Evolutionary conservation across 805 yeast species (phyloP).

Genomic region (Candida awuae): DNA sequence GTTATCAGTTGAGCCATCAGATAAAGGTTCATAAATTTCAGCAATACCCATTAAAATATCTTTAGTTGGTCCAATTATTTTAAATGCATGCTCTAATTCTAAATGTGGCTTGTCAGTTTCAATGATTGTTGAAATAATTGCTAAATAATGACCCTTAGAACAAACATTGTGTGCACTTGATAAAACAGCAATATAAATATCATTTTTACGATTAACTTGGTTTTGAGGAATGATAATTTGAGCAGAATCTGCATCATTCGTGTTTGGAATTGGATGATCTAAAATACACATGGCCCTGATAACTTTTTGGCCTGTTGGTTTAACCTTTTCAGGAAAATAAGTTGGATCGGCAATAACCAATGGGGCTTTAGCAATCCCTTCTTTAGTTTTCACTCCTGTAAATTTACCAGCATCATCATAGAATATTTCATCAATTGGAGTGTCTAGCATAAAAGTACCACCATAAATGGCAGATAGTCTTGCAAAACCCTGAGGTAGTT

Average conservation of each 20-base stretch:
- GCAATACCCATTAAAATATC: conserved; percentile 93
- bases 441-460: conserved; percentile 96
- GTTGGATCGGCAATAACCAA: conserved; percentile 96
- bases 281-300: conserved; percentile 83
- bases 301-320: conserved; percentile 63
- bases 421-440: conserved; percentile 84
- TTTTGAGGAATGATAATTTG: conserved; percentile 96
- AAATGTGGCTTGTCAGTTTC: conserved; percentile 90
- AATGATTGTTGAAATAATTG: conserved; percentile 87
- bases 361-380: conserved; percentile 87
- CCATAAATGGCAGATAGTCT: conserved; percentile 95
- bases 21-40: conserved; percentile 78
- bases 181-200: conserved; percentile 86
- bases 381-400: conserved; percentile 82
- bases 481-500: conserved; percentile 98
- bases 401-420: conserved; percentile 68
- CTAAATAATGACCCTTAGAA: conserved; percentile 81
- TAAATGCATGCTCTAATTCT: conserved; percentile 91
- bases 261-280: conserved; percentile 81
- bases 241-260: conserved; percentile 75
- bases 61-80: conserved; percentile 67
- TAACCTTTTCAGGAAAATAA: conserved; percentile 81
- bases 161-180: conserved; percentile 87
- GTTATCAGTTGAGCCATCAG: conserved; percentile 73
- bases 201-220: conserved; percentile 87